Conservation (phyloP, 306 rosid genomes). For the Pueraria montana region DNA sequence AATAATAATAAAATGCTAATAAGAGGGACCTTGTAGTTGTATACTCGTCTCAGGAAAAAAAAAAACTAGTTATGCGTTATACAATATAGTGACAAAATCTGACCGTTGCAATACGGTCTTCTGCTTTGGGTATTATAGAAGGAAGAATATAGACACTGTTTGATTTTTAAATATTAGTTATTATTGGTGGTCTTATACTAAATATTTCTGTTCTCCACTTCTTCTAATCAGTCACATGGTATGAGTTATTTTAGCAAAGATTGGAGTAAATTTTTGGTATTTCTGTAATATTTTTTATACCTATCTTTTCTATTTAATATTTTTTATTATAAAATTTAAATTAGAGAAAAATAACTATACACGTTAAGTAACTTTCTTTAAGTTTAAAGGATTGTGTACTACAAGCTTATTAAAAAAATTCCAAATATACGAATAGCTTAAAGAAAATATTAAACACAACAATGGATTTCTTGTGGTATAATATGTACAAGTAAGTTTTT, state of each 20-base stretch:
- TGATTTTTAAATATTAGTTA: not conserved
- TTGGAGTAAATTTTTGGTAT: not conserved
- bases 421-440: not conserved
- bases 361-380: not conserved
- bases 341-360: not conserved
- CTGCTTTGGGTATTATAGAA: constrained; percentile 28
- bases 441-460: not conserved
- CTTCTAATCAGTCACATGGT: constrained; percentile 24
- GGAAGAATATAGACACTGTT: constrained; percentile 17
- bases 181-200: not conserved
- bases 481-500: not conserved
- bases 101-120: constrained; percentile 34
- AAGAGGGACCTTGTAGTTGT: not conserved
- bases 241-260: constrained; percentile 18
- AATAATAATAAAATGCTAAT: not conserved
- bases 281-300: not conserved
- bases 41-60: not conserved
- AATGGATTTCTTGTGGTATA: not conserved
- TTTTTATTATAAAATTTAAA: not conserved
- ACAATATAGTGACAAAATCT: constrained; percentile 22
- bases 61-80: not conserved
- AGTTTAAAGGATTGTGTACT: not conserved
- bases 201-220: constrained; percentile 13
- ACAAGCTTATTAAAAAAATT: not conserved
- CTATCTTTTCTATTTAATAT: not conserved